phyloP scores from a whole-genome alignment of 371 early-diverging fungal genomes.

The Mucor lusitanicus region DNA sequence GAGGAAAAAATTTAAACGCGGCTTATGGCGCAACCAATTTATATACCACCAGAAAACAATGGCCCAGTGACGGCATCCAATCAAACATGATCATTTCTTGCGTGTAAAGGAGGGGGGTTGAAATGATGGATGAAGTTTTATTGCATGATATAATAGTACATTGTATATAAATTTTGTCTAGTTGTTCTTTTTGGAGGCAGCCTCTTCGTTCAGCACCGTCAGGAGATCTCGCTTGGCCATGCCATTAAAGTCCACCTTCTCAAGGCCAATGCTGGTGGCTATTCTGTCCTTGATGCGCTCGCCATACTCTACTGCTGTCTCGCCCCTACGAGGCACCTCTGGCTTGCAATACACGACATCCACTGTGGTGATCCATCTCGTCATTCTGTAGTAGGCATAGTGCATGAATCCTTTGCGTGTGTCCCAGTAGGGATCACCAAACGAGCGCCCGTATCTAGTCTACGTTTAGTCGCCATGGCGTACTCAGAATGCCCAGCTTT shows the following conservation, averaged over 20 bases:
- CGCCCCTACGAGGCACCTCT: slow-evolving; percentile 12
- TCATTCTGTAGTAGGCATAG: slow-evolving; percentile 50
- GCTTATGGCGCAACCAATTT: not conserved
- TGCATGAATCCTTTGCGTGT: slow-evolving; percentile 47
- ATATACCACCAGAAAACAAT: not conserved
- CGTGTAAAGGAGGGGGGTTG: not conserved
- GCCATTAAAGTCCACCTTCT: slow-evolving; percentile 44
- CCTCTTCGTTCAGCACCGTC: slow-evolving; percentile 13
- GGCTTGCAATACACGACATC: slow-evolving; percentile 37
- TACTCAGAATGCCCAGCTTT: not conserved
- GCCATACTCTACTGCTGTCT: slow-evolving; percentile 30
- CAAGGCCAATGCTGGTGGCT: slow-evolving; percentile 23
- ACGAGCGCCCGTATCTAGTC: slow-evolving; percentile 31
- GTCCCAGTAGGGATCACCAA: slow-evolving; percentile 52
- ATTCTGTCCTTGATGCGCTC: slow-evolving; percentile 31
- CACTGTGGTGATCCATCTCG: slow-evolving; percentile 42
- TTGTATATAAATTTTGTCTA: not conserved
- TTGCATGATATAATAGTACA: not conserved
- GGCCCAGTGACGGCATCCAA: not conserved
- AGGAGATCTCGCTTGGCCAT: slow-evolving; percentile 42
- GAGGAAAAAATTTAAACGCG: not conserved
- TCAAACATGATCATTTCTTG: not conserved
- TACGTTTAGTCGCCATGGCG: not conserved
- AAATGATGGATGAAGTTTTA: not conserved
- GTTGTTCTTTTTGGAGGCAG: not conserved